Percentiles rank a stretch among this genome's conserved stretches.
Evolutionary conservation across 371 early-diverging fungal genomes (phyloP).

Genomic region (Mitosporidium daphniae): DNA sequence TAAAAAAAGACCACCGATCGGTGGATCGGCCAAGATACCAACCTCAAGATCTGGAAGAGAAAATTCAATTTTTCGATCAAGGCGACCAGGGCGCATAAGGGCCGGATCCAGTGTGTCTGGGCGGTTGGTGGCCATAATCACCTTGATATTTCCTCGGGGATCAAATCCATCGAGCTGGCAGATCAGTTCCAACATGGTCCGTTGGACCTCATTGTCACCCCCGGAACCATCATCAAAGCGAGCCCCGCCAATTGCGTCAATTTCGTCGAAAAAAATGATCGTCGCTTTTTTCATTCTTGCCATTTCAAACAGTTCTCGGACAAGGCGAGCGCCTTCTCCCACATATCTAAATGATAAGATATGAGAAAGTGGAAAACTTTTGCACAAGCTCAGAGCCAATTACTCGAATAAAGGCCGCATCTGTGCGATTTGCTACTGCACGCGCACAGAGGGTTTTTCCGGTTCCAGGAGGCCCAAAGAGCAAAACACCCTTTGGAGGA

Average conservation of each 20-base stretch:
- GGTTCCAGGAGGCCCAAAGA: slow-evolving; percentile 96
- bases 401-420: slow-evolving; percentile 96
- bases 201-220: slow-evolving; percentile 95
- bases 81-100: slow-evolving; percentile 84
- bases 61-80: slow-evolving; percentile 98
- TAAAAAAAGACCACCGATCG: too few species aligned
- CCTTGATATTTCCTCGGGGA: slow-evolving; percentile 95
- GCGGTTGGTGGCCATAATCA: slow-evolving; percentile 91
- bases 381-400: slow-evolving; percentile 98
- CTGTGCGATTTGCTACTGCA: slow-evolving; percentile 96
- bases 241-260: slow-evolving; percentile 97
- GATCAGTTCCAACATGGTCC: slow-evolving; percentile 97
- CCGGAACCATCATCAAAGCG: slow-evolving; percentile 88
- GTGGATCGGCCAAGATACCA: too few species aligned
- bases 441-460: slow-evolving; percentile 98
- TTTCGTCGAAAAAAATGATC: slow-evolving; percentile 99
- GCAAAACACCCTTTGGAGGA: slow-evolving; percentile 86
- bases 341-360: slow-evolving; percentile 15
- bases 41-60: slow-evolving; percentile 42
- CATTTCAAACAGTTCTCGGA: slow-evolving; percentile 96
- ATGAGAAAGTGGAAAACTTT: slow-evolving; percentile 17
- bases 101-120: slow-evolving; percentile 98
- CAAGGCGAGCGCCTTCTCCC: slow-evolving; percentile 98
- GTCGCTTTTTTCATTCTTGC: slow-evolving; percentile 92
- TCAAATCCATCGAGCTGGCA: slow-evolving; percentile 99